Evolutionary conservation across 352 stramenopile genomes (phyloP).

Genomic region (Phytopythium aichiense): DNA sequence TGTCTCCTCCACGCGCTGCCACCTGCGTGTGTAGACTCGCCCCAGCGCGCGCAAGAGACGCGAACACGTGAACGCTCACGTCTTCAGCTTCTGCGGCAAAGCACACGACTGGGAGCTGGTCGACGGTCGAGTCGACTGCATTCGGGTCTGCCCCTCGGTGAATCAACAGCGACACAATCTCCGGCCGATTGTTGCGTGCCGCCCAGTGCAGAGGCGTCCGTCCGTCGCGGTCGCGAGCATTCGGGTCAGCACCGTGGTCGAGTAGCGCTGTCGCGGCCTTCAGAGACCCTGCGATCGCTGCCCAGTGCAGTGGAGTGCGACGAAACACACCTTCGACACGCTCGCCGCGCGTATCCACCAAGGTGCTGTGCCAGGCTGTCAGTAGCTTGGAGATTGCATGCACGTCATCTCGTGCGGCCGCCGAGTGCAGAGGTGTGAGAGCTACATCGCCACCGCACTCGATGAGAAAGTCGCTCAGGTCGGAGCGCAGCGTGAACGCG

Average conservation of each 20-base stretch:
- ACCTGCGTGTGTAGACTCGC: conserved; percentile 44
- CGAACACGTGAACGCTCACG: conserved; percentile 40
- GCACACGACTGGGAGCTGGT: conserved; percentile 49
- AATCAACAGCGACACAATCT: conserved; percentile 51
- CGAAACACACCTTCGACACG: conserved; percentile 52
- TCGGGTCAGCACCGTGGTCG: conserved; percentile 38
- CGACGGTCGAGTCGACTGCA: conserved; percentile 25
- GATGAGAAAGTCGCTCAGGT: conserved; percentile 60
- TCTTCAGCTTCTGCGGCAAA: conserved; percentile 65
- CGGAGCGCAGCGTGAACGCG: conserved; percentile 56
- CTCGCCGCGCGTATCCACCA: conserved; percentile 55
- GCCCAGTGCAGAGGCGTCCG: conserved; percentile 78
- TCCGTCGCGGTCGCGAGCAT: conserved; percentile 52
- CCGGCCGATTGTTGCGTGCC: conserved; percentile 54
- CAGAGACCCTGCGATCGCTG: conserved; percentile 48
- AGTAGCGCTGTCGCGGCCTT: conserved; percentile 36
- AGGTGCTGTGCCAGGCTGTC: conserved; percentile 9
- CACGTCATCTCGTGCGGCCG: conserved; percentile 48
- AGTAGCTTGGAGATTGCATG: conserved; percentile 41
- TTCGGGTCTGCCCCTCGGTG: conserved; percentile 36
- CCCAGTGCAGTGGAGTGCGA: conserved; percentile 73
- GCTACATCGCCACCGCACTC: conserved; percentile 68
- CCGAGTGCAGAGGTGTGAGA: conserved; percentile 70
- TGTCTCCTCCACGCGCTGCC: conserved; percentile 36
- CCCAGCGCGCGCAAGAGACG: conserved; percentile 30